Evolutionary conservation across 2,329 filamentous ascomycete genomes (phyloP).

Genomic region (Rhynchosporium agropyri): DNA sequence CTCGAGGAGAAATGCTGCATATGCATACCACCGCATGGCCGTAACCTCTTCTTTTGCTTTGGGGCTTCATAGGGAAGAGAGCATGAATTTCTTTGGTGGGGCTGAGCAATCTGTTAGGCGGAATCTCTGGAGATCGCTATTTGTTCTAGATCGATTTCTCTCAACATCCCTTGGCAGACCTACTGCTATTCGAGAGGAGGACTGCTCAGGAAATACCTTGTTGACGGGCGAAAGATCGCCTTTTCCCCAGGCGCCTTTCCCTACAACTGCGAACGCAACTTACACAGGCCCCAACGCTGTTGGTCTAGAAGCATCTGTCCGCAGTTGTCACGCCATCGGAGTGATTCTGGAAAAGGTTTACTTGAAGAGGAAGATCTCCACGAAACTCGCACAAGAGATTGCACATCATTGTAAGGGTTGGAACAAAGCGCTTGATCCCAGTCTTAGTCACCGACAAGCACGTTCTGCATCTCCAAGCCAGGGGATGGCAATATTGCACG

Average conservation of each 20-base stretch:
- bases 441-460: constrained; percentile 55
- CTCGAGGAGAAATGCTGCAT: constrained; percentile 64
- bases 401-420: constrained; percentile 55
- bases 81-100: constrained; percentile 54
- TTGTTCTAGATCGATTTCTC: constrained; percentile 65
- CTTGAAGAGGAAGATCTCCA: constrained; percentile 60
- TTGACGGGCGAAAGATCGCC: constrained; percentile 23
- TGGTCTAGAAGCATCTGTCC: constrained; percentile 58
- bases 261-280: constrained; percentile 31
- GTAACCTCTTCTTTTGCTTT: constrained; percentile 64
- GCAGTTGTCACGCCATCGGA: constrained; percentile 60
- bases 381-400: constrained; percentile 59
- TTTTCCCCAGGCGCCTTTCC: constrained; percentile 34
- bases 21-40: constrained; percentile 65
- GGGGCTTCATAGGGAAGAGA: constrained; percentile 64
- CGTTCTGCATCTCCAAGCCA: constrained; percentile 49
- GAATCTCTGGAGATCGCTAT: constrained; percentile 66
- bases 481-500: constrained; percentile 62
- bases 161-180: constrained; percentile 65
- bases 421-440: constrained; percentile 51
- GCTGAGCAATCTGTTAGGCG: constrained; percentile 53
- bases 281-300: constrained; percentile 40
- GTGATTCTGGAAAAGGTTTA: constrained; percentile 62
- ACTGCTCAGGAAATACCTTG: constrained; percentile 58
- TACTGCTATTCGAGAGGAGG: constrained; percentile 61